These are phyloP conservation scores for Oxytropis ochrocephala DNA, from an alignment of 306 rosid species.

Conservation along the genomic window DNA sequence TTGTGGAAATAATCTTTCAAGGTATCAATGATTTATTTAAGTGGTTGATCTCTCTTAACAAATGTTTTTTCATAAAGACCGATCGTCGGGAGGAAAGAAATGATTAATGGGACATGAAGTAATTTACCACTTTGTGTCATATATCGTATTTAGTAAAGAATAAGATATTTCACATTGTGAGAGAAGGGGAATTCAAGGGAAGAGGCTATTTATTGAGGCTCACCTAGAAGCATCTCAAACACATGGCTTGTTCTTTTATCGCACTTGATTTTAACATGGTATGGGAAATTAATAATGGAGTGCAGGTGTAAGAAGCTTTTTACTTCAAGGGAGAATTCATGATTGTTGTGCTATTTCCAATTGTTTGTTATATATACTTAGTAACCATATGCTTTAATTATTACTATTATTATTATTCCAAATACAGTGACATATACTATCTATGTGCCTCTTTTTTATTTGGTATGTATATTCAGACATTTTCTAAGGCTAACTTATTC, in stretches of 20 bases:
- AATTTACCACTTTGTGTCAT: too few species aligned
- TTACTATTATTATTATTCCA: slow-evolving; percentile 16
- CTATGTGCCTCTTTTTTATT: neutral
- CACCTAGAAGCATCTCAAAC: slow-evolving; percentile 27
- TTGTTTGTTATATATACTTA: neutral
- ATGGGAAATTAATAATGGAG: slow-evolving; percentile 39
- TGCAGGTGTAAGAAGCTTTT: slow-evolving; percentile 25
- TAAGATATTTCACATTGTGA: slow-evolving; percentile 15
- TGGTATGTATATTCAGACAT: slow-evolving; percentile 9
- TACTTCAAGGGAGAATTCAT: slow-evolving; percentile 20
- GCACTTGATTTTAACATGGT: slow-evolving; percentile 29
- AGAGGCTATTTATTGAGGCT: slow-evolving; percentile 36
- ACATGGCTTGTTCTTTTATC: slow-evolving; percentile 38
- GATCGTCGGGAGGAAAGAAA: too few species aligned
- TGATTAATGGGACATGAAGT: too few species aligned
- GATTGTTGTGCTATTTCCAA: neutral
- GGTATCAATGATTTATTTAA: too few species aligned
- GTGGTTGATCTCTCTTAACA: too few species aligned
- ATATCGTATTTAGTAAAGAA: too few species aligned
- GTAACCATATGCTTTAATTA: slow-evolving; percentile 15
- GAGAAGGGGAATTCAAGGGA: neutral
- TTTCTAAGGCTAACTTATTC: neutral
- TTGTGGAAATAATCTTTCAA: too few species aligned
- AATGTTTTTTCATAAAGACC: too few species aligned
- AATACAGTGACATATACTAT: slow-evolving; percentile 1